phyloP scores from a whole-genome alignment of 768 basidiomycete species.

The Pholiota conissans region DNA sequence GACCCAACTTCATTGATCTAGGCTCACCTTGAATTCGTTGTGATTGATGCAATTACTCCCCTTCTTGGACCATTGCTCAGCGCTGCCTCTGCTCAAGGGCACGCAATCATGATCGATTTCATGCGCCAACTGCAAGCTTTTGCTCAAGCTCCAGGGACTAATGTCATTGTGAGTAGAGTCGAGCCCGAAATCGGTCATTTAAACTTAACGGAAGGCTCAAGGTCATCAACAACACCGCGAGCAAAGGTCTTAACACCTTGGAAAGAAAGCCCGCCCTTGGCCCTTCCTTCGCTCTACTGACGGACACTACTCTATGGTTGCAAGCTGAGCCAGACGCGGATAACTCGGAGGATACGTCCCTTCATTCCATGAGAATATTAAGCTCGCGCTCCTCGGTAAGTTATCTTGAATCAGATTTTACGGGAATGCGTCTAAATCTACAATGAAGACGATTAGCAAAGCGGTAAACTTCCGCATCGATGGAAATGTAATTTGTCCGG shows the following conservation, averaged over 20 bases:
- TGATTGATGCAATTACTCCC: conserved; percentile 67
- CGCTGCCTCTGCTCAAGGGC: conserved; percentile 70
- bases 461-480: conserved; percentile 12
- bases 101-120: conserved; percentile 70
- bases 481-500: conserved; percentile 11
- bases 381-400: conserved; percentile 24
- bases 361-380: conserved; percentile 14
- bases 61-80: conserved; percentile 64
- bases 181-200: not conserved
- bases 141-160: conserved; percentile 41
- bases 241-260: conserved; percentile 16
- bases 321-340: conserved; percentile 22
- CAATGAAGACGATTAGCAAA: conserved; percentile 7
- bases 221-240: conserved; percentile 63
- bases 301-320: conserved; percentile 77
- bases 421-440: not conserved
- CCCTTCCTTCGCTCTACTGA: conserved; percentile 70
- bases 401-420: not conserved
- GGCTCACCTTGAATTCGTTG: conserved; percentile 41
- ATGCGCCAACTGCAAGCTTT: conserved; percentile 63
- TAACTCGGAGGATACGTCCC: not conserved
- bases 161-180: conserved; percentile 51
- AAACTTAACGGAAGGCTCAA: conserved; percentile 23
- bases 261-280: conserved; percentile 71
- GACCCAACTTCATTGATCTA: not conserved